Percentiles rank a stretch among this genome's conserved stretches.
These are phyloP conservation scores for Sarocladium kiliense DNA, from an alignment of 2,329 filamentous ascomycete species.

Conservation along the genomic window DNA sequence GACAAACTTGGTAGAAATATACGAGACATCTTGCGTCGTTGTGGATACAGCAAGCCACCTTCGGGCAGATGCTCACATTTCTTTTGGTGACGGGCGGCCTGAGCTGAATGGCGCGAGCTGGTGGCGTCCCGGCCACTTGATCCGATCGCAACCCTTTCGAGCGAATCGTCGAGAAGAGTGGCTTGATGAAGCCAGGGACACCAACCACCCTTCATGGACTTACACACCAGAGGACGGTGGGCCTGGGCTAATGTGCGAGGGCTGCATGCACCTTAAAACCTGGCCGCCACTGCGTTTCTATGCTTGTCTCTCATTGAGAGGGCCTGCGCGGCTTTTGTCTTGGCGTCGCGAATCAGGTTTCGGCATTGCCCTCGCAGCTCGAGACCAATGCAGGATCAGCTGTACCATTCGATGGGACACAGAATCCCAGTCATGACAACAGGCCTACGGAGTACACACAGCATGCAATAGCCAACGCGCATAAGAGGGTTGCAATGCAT, in stretches of 20 bases:
- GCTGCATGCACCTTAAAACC: background rate
- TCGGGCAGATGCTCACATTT: background rate
- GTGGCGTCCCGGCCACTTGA: background rate
- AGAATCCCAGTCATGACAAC: background rate
- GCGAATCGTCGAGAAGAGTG: background rate
- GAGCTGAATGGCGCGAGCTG: background rate
- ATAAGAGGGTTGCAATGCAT: background rate
- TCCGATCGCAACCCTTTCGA: background rate
- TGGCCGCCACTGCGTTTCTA: background rate
- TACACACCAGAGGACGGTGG: background rate
- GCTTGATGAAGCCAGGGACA: background rate
- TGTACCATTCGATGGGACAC: background rate
- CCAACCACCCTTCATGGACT: background rate
- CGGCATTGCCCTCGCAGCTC: background rate
- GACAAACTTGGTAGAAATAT: background rate
- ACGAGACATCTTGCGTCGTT: background rate
- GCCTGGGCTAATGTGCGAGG: background rate
- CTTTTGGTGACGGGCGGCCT: background rate
- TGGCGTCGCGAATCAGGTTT: constrained; percentile 3
- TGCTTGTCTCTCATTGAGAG: background rate
- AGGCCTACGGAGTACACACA: background rate
- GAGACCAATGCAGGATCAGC: background rate
- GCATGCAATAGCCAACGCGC: background rate
- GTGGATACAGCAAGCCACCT: background rate
- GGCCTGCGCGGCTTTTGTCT: background rate